A percentile compares a stretch with the other conserved stretches of the same genome.
phyloP scores from a whole-genome alignment of 1,284 basidiomycete genomes.

The Porodaedalea pini region DNA sequence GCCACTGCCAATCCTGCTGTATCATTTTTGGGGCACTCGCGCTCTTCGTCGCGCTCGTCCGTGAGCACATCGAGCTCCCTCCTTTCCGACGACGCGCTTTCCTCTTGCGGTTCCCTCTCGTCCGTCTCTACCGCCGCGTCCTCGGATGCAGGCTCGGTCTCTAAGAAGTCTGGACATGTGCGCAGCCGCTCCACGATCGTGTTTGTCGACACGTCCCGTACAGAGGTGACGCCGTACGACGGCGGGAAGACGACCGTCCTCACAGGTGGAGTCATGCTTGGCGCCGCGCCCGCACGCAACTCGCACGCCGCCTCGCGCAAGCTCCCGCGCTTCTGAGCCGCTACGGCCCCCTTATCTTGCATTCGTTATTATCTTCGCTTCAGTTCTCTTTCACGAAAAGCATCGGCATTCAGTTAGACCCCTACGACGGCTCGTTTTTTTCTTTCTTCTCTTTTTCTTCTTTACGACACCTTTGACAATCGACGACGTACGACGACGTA shows the following conservation, averaged over 20 bases:
- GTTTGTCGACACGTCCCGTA: constrained; percentile 67
- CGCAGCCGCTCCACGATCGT: constrained; percentile 62
- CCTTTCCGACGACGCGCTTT: constrained; percentile 44
- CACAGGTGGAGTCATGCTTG: constrained; percentile 81
- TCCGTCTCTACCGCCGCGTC: constrained; percentile 42
- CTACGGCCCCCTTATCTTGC: background rate
- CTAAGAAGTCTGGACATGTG: constrained; percentile 46
- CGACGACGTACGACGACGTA: background rate
- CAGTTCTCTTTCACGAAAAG: background rate
- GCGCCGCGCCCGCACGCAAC: constrained; percentile 34
- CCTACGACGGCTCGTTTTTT: background rate
- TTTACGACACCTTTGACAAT: background rate
- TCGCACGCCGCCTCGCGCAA: constrained; percentile 10
- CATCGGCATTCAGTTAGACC: constrained; percentile 1
- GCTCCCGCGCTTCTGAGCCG: constrained; percentile 12
- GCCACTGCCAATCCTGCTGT: constrained; percentile 56
- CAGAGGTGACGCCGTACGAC: constrained; percentile 75
- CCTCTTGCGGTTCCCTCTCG: constrained; percentile 59
- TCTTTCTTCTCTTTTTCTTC: background rate
- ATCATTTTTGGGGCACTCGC: constrained; percentile 63
- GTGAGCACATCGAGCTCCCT: constrained; percentile 60
- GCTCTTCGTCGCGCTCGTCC: constrained; percentile 71
- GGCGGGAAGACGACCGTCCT: constrained; percentile 82
- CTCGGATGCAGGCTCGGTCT: constrained; percentile 30
- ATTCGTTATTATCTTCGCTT: background rate